phyloP scores from a whole-genome alignment of 2,329 filamentous ascomycete genomes.

The Xylaria sp. region DNA sequence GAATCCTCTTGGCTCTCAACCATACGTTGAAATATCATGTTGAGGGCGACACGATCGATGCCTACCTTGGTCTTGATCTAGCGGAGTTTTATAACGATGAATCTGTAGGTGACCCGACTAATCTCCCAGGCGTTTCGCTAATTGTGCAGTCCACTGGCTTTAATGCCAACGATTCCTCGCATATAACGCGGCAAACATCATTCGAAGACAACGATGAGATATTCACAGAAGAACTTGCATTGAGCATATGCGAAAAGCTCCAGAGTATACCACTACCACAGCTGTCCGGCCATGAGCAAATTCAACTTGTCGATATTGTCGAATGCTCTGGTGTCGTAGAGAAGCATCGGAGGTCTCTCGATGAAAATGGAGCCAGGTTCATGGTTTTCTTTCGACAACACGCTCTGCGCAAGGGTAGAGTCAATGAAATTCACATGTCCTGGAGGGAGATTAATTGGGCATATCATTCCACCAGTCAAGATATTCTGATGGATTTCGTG shows the following conservation, averaged over 20 bases:
- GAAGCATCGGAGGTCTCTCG: constrained; percentile 86
- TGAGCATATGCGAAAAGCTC: constrained; percentile 79
- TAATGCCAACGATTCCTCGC: constrained; percentile 50
- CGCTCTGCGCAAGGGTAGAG: constrained; percentile 73
- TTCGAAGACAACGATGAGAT: constrained; percentile 66
- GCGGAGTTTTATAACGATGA: constrained; percentile 65
- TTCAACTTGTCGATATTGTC: constrained; percentile 83
- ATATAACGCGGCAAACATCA: constrained; percentile 53
- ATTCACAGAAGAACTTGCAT: constrained; percentile 77
- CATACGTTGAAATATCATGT: constrained; percentile 84
- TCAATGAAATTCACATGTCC: constrained; percentile 72
- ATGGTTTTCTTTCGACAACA: constrained; percentile 89
- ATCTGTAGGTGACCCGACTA: constrained; percentile 46
- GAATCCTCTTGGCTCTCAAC: constrained; percentile 77
- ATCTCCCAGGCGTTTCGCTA: constrained; percentile 21
- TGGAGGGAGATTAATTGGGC: constrained; percentile 89
- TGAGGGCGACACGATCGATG: constrained; percentile 82
- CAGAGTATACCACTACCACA: constrained; percentile 79
- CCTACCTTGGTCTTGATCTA: constrained; percentile 75
- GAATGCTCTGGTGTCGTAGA: constrained; percentile 88
- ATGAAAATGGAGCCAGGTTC: constrained; percentile 88
- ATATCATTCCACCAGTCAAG: constrained; percentile 85
- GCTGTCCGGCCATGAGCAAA: constrained; percentile 86
- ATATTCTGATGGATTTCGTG: constrained; percentile 87
- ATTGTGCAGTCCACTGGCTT: constrained; percentile 38